Base-by-base conservation (phyloP, 345 rosid species). In the Raphanus raphanistrum region DNA sequence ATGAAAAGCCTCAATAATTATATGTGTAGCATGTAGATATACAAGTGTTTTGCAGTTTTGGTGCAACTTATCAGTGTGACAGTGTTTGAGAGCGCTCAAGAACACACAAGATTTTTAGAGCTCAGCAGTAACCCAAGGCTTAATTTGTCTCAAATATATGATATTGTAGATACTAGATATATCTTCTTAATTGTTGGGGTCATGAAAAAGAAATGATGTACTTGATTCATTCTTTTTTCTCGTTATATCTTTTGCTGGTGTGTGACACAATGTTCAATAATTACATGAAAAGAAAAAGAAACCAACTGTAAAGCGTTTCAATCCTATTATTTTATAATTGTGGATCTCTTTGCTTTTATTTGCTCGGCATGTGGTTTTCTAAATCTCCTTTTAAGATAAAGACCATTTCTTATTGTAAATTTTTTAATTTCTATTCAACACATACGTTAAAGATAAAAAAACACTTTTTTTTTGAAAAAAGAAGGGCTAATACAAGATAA, bases 311-410 rank as follows among this genome's bases (percentile, higher is more conserved):
- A 36, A 77, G 36, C 71, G 31, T 66, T 52, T 70, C 41, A 43
- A 59, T 59, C 57, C 50, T 76, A 33, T 58, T 50, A 28, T 21
- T 25, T 31, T 50, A 63, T 63, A 9, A 36, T 26, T 70, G n/a
- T 50, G 25, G 75, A 70, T 76, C 33, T 28, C 50, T 77, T 77
- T 28, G 59, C 80, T 21, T 76, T 70, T 54, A 38, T 16, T 38
- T 52, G 41, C 66, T 55, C n/a, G 71, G 76, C 76, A 72, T 71
- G 76, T 78, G 76, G 72, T 59, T 65, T 57, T 45, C 41, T 58
- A 60, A 41, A 38, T 9, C 4, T 72, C 6, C 67, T 72, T 71
- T 66, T 65, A 9, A 32, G 63, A 65, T 65, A 57, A 35, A 9
- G 54, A 65, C 66, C 21, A 71, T 5, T 58, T 29, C 54, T 38